Conservation (phyloP, 83 land plant genomes). For the Larix sibirica region DNA sequence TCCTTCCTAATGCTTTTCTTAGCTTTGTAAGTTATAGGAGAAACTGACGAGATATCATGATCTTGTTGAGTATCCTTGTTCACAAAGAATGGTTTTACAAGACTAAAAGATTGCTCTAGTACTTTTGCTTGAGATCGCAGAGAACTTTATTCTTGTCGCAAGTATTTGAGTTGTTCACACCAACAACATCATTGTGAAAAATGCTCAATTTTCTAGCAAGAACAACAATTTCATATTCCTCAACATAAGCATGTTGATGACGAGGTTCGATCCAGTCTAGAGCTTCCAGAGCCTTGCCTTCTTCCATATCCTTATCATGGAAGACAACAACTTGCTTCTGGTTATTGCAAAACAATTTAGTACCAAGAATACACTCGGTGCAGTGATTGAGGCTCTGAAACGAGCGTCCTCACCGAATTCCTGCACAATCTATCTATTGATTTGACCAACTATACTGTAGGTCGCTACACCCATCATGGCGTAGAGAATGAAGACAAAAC, state of each 20-base stretch:
- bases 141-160: conserved; percentile 16
- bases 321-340: not conserved
- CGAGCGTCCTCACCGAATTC: not conserved
- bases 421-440: too few species aligned
- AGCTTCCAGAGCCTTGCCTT: conserved; percentile 9
- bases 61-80: not conserved
- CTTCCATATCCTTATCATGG: conserved; percentile 20
- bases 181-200: conserved; percentile 26
- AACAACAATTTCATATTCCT: not conserved
- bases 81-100: not conserved
- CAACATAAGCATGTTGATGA: conserved; percentile 10
- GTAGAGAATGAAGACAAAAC: too few species aligned
- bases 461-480: too few species aligned
- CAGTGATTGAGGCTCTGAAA: conserved; percentile 1
- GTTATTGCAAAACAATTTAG: not conserved
- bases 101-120: not conserved
- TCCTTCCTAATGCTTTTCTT: not conserved
- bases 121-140: not conserved
- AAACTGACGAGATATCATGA: not conserved
- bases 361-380: not conserved
- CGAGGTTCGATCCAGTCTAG: conserved; percentile 24
- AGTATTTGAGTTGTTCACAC: conserved; percentile 19
- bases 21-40: conserved; percentile 14
- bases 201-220: conserved; percentile 22
- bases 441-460: too few species aligned